Conservation (phyloP, 495 filamentous ascomycete genomes). For the Penicillium paxilli region DNA sequence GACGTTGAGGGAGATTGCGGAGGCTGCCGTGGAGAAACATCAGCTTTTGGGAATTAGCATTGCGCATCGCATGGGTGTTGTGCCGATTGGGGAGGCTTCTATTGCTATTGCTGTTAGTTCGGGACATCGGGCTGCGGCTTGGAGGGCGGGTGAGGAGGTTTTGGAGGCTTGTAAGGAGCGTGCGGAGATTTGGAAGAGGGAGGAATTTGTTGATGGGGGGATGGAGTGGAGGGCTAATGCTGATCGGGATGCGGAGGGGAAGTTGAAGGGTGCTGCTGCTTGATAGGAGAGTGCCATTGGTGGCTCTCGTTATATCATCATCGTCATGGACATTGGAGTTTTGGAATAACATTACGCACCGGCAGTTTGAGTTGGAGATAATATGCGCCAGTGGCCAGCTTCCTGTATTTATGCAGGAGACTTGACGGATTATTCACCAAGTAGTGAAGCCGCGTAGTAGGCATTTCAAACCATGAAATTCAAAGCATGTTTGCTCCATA, state of each 20-base stretch:
- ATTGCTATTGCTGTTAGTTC: slow-evolving; percentile 87
- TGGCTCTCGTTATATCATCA: background rate
- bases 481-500: too few species aligned
- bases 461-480: too few species aligned
- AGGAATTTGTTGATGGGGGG: slow-evolving; percentile 82
- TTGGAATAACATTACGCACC: too few species aligned
- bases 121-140: slow-evolving; percentile 85
- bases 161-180: slow-evolving; percentile 82
- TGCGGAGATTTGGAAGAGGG: slow-evolving; percentile 94
- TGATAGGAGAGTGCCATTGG: slow-evolving; percentile 1
- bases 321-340: background rate
- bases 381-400: too few species aligned
- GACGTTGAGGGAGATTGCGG: slow-evolving; percentile 71
- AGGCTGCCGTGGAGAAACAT: slow-evolving; percentile 56
- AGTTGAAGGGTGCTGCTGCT: slow-evolving; percentile 5
- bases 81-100: slow-evolving; percentile 87
- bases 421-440: too few species aligned
- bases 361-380: too few species aligned
- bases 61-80: slow-evolving; percentile 80
- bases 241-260: slow-evolving; percentile 63
- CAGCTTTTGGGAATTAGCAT: slow-evolving; percentile 70
- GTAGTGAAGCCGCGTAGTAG: too few species aligned
- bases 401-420: too few species aligned
- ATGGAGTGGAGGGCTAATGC: slow-evolving; percentile 90
- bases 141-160: slow-evolving; percentile 86